phyloP scores from a whole-genome alignment of 2,329 filamentous ascomycete species.

The Chaetoscypha palmicola region DNA sequence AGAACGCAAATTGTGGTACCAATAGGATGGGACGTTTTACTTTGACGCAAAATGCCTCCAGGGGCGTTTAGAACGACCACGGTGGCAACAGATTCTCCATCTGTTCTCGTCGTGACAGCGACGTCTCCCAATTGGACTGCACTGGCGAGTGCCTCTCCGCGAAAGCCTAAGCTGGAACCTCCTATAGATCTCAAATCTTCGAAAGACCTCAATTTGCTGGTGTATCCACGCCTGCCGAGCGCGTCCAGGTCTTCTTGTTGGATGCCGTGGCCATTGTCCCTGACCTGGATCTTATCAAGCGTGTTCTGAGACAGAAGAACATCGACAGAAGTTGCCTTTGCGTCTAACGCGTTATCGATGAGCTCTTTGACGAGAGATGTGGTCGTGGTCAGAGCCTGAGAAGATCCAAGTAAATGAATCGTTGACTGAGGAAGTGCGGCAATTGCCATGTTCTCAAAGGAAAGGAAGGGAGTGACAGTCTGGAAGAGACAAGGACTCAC shows the following conservation, averaged over 20 bases:
- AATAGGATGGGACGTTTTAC: constrained; percentile 44
- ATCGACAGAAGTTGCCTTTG: constrained; percentile 58
- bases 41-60: constrained; percentile 34
- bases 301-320: constrained; percentile 59
- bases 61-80: constrained; percentile 37
- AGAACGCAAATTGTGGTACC: constrained; percentile 61
- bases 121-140: constrained; percentile 54
- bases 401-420: constrained; percentile 52
- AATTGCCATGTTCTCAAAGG: constrained; percentile 33
- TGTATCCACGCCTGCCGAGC: constrained; percentile 61
- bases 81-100: constrained; percentile 52
- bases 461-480: too few species aligned
- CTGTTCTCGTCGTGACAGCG: constrained; percentile 55
- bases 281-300: constrained; percentile 61
- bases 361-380: constrained; percentile 66
- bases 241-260: constrained; percentile 50
- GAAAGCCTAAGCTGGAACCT: constrained; percentile 62
- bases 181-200: constrained; percentile 52
- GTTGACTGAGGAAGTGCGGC: constrained; percentile 41
- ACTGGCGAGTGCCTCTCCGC: constrained; percentile 66
- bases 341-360: constrained; percentile 70
- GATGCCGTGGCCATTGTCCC: constrained; percentile 70
- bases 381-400: constrained; percentile 53
- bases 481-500: too few species aligned
- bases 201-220: constrained; percentile 64